A percentile compares a stretch with the other conserved stretches of the same genome.
phyloP scores from a whole-genome alignment of 2,329 filamentous ascomycete genomes.

The Alternaria postmessia region DNA sequence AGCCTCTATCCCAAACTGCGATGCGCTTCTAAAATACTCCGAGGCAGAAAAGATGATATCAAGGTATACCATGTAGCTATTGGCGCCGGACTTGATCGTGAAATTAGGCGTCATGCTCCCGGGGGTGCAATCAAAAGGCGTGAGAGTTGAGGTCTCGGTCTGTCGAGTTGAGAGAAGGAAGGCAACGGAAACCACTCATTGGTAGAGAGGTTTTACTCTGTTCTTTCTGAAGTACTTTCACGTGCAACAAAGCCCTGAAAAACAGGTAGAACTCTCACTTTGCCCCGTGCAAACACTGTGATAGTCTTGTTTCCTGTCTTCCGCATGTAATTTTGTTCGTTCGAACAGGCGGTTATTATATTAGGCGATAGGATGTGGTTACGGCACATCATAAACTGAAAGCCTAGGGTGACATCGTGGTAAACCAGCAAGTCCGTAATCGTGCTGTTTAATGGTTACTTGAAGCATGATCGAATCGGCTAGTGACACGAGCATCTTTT shows the following conservation, averaged over 20 bases:
- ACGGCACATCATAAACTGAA: neutral
- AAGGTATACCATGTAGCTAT: neutral
- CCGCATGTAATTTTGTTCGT: no score
- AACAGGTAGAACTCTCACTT: no score
- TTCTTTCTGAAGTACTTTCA: neutral
- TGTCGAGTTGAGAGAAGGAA: neutral
- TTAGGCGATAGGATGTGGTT: neutral
- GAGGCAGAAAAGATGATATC: neutral
- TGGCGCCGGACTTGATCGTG: neutral
- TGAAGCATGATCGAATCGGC: neutral
- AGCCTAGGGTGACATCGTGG: neutral
- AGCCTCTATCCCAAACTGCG: neutral
- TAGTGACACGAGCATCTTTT: conserved; percentile 1
- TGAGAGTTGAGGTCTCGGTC: neutral
- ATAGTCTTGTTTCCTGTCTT: no score
- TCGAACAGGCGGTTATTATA: no score
- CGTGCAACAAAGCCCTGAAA: neutral
- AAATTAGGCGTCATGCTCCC: neutral
- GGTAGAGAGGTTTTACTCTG: neutral
- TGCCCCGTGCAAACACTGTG: no score
- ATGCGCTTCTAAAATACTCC: neutral
- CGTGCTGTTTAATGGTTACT: neutral
- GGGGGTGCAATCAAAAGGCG: neutral
- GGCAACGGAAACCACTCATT: neutral
- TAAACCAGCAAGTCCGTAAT: neutral